Base-by-base conservation (phyloP, 768 basidiomycete species). In the Psilocybe cyanescens region DNA sequence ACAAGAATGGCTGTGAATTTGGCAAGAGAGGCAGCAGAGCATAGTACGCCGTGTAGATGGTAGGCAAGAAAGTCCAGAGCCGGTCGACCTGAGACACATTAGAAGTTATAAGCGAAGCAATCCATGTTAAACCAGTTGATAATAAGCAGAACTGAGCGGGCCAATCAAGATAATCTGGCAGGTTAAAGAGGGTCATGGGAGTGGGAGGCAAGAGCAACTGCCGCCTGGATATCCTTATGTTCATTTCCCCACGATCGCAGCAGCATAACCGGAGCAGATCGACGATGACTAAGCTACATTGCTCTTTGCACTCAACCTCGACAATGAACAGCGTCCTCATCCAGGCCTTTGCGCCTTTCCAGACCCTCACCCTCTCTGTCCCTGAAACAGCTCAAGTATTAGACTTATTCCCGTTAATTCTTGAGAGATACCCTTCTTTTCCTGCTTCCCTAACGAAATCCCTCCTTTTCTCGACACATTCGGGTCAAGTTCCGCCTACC, bases 71-170 rank as follows among this genome's bases (percentile, higher is more conserved):
- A 0, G 91, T 86, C 87, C 87, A 89, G 29, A 94, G 70, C 31
- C 92, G 86, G 76, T 98, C 94, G 29, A 96, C 94, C 71, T 95
- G 92, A 1, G 90, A 92, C 50, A 91, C 89, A 67, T 96, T 95
- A 45, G 83, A 81, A 0, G 91, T 94, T 39, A 91, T 49, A 24
- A 93, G 53, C 6, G 90, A 91, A 4, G 82, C 70, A 6, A 91
- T 64, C 67, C 84, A 94, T 6, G 85, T 82, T 0, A 70, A 69
- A 3, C 70, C 61, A 0, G 86, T 86, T 0, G 75, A 71, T 31
- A 79, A 79, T 0, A 80, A 54, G 63, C 87, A 90, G 67, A 91
- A 82, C 67, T 86, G 82, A 53, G 82, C 74, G 16, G 92, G 90
- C 86, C 88, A 90, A 46, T 76, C 76, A 50, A 86, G 79, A 17